Evolutionary conservation across 805 yeast species (phyloP), one percentile per base, ranked within the genome.

Genomic region (Kodamaea restingae): DNA sequence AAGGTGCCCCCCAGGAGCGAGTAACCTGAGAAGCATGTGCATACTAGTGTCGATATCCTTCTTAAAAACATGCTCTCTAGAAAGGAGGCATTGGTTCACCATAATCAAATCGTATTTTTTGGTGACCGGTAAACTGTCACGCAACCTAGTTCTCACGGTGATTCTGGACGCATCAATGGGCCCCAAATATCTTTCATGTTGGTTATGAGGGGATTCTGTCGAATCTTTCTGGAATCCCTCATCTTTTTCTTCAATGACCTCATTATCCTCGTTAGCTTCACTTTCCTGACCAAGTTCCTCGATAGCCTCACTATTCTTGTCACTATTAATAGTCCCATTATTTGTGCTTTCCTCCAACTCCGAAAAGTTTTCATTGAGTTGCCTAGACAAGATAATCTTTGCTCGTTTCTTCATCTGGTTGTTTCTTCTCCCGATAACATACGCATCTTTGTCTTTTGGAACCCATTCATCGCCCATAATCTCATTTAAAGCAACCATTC

Each of bases 401-500:
- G 97, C 96, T 37, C 95, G 70, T 37, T 80, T 75, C 48, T 76
- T 76, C 97, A 93, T 88, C 30, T 79, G 81, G 29, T 46, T 47
- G 38, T 61, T 67, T 27, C 48, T 65, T 29, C 76, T 61, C 1
- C 96, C 93, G 14, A 81, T 67, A 12, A 90, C 73, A 17, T 82
- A 84, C 0, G 85, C 80, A 28, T 86, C 88, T 50, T 86, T 86
- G 10, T 66, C 64, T 14, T 63, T 63, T 0, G 95, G 88, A 14
- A 61, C 56, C 63, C 75, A 84, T 0, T 72, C 72, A 2, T 71
- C 71, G 0, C 85, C 88, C 79, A 87, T 77, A 1, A 90, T 51
- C 51, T 88, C 96, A 54, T 90, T 87, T 38, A 88, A 65, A 0
- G 95, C 98, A 11, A 90, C 63, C 68, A 93, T 79, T 2, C 97